These are phyloP conservation scores for Echeveria elegans DNA, from an alignment of 164 flowering plant species.

Conservation along the genomic window DNA sequence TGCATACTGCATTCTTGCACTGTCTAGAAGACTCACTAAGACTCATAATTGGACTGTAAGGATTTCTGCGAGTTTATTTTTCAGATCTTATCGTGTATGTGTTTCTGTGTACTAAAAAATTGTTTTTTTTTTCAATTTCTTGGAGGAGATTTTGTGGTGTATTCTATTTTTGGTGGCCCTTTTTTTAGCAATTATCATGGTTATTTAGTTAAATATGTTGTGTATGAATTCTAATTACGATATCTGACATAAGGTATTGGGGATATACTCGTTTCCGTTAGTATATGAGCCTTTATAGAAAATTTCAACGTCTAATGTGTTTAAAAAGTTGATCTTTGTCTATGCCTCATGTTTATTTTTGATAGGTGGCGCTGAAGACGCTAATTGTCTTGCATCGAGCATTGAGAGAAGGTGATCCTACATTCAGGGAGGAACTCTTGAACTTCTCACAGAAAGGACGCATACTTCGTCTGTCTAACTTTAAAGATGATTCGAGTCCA, in stretches of 20 bases:
- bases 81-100: too few species aligned
- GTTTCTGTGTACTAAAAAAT: too few species aligned
- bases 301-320: not conserved
- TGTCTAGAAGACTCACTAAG: conserved; percentile 69
- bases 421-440: conserved; percentile 85
- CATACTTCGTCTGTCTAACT: conserved; percentile 83
- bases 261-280: not conserved
- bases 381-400: conserved; percentile 82
- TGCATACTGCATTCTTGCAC: conserved; percentile 82
- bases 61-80: not conserved
- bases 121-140: not conserved
- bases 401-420: conserved; percentile 93
- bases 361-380: conserved; percentile 89
- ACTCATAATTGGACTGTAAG: conserved; percentile 95
- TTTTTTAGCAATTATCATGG: not conserved
- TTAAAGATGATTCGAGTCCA: conserved; percentile 96
- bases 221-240: not conserved
- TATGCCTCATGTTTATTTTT: not conserved
- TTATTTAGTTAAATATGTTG: not conserved
- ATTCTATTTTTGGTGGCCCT: not conserved
- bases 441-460: conserved; percentile 73
- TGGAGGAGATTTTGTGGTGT: not conserved
- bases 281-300: not conserved
- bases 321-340: not conserved
- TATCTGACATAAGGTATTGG: not conserved